These are phyloP conservation scores for Phytopythium helicoides DNA, from an alignment of 352 stramenopile genomes.

Conservation along the genomic window DNA sequence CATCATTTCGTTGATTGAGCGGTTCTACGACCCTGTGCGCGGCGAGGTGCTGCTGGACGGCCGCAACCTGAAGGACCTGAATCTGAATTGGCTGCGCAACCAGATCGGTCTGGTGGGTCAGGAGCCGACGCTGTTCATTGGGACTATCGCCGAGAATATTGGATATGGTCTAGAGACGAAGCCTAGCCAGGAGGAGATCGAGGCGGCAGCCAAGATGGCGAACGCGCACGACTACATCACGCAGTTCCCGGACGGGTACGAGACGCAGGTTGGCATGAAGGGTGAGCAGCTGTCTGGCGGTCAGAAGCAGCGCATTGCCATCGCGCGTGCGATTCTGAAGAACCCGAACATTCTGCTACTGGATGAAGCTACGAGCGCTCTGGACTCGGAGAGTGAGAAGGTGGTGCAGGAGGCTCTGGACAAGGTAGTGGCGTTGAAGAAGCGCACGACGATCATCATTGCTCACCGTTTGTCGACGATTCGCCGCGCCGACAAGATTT, in stretches of 20 bases:
- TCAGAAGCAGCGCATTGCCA: conserved; percentile 87
- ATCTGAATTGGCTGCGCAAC: conserved; percentile 52
- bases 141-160: conserved; percentile 42
- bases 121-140: conserved; percentile 61
- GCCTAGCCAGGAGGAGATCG: conserved; percentile 59
- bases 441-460: conserved; percentile 95
- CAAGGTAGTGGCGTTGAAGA: conserved; percentile 52
- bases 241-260: conserved; percentile 87
- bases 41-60: conserved; percentile 73
- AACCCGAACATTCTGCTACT: conserved; percentile 85
- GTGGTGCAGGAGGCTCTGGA: conserved; percentile 82
- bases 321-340: conserved; percentile 90
- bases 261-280: conserved; percentile 93
- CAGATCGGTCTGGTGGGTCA: conserved; percentile 65
- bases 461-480: conserved; percentile 96
- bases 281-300: conserved; percentile 79
- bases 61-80: conserved; percentile 66
- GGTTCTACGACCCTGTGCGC: conserved; percentile 59
- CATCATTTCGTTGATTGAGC: conserved; percentile 65
- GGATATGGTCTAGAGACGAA: conserved; percentile 8
- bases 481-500: conserved; percentile 88
- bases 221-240: conserved; percentile 93
- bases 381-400: conserved; percentile 81
- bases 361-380: conserved; percentile 89
- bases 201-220: conserved; percentile 83